Evolutionary conservation across 1,139 yeast genomes (phyloP).

Genomic region (Candida pseudoviswanathii): DNA sequence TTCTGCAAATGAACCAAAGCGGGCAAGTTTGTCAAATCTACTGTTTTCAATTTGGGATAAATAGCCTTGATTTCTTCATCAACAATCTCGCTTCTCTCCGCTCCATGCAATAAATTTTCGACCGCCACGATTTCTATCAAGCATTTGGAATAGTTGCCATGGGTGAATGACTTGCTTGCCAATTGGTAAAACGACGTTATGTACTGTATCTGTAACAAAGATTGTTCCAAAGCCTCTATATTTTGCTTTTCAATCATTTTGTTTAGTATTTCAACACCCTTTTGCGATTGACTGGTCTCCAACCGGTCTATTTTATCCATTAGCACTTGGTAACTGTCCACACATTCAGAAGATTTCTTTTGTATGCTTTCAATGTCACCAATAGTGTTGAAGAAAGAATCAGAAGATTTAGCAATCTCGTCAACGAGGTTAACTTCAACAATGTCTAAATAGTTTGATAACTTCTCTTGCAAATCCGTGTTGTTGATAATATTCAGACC

Average conservation of each 20-base stretch:
- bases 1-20: conserved; percentile 61
- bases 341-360: conserved; percentile 54
- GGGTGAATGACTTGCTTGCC: conserved; percentile 51
- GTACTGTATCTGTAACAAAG: conserved; percentile 63
- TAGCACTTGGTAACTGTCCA: conserved; percentile 50
- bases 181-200: conserved; percentile 52
- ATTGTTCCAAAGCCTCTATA: conserved; percentile 62
- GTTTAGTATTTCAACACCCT: conserved; percentile 55
- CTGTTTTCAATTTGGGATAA: conserved; percentile 49
- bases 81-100: conserved; percentile 25
- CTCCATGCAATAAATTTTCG: conserved; percentile 61
- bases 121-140: conserved; percentile 58
- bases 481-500: conserved; percentile 34
- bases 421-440: conserved; percentile 80
- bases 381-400: conserved; percentile 80
- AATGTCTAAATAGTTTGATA: conserved; percentile 80
- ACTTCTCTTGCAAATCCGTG: conserved; percentile 70
- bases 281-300: conserved; percentile 52
- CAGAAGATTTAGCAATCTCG: conserved; percentile 84
- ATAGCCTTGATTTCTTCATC: conserved; percentile 25
- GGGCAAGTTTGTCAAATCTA: conserved; percentile 56
- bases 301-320: conserved; percentile 41
- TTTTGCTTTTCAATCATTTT: conserved; percentile 58
- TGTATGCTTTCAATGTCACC: conserved; percentile 73
- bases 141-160: conserved; percentile 41